Evolutionary conservation across 768 basidiomycete species (phyloP).

Genomic region (Hygrocybe coccinea): DNA sequence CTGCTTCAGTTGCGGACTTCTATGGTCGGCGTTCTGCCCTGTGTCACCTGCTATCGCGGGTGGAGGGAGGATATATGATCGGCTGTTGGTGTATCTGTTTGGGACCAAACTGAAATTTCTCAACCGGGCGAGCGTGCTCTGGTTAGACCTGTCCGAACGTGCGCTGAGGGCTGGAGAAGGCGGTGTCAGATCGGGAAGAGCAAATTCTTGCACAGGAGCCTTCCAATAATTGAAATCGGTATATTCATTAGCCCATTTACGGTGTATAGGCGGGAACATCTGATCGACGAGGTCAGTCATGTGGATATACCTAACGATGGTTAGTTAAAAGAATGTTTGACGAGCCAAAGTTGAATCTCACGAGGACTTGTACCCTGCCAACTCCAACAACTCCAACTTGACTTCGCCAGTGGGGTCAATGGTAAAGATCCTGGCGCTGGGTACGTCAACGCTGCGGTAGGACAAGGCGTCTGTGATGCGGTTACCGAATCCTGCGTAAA

Average conservation of each 20-base stretch:
- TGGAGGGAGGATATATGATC: constrained; percentile 1
- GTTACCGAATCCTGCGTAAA: constrained; percentile 98
- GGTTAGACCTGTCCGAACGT: constrained; percentile 79
- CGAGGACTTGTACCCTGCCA: constrained; percentile 97
- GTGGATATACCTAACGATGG: constrained; percentile 74
- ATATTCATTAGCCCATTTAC: constrained; percentile 83
- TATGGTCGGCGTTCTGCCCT: constrained; percentile 22
- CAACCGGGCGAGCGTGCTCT: constrained; percentile 67
- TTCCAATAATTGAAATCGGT: constrained; percentile 99
- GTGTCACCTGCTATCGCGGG: constrained; percentile 5
- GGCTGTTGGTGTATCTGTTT: constrained; percentile 32
- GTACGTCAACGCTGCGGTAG: constrained; percentile 93
- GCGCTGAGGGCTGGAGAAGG: constrained; percentile 94
- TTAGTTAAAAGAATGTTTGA: not conserved
- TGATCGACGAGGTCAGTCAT: constrained; percentile 99
- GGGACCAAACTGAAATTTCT: constrained; percentile 76
- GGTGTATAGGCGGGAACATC: constrained; percentile 95
- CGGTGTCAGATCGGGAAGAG: constrained; percentile 75
- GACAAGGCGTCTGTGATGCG: constrained; percentile 97
- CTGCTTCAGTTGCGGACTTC: constrained; percentile 52
- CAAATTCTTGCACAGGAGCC: constrained; percentile 66
- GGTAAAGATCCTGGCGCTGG: constrained; percentile 92
- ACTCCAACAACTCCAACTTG: constrained; percentile 93
- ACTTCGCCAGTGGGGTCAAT: constrained; percentile 94
- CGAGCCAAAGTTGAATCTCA: constrained; percentile 35